Evolutionary conservation across 1,284 basidiomycete species (phyloP).

Genomic region (Moesziomyces antarcticus): DNA sequence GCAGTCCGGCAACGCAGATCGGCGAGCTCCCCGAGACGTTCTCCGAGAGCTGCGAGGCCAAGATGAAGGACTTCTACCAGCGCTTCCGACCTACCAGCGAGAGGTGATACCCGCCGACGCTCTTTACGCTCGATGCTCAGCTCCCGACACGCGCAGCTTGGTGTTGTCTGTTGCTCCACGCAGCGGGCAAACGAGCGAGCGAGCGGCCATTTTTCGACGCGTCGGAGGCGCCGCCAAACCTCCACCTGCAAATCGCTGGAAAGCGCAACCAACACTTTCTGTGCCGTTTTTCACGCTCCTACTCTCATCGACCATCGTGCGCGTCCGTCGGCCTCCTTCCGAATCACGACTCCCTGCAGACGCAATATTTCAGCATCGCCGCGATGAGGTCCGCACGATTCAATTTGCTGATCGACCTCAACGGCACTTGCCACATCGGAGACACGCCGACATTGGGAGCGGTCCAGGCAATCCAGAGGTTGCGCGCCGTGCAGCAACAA

Average conservation of each 20-base stretch:
- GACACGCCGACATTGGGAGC: conserved; percentile 29
- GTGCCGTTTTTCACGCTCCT: no score
- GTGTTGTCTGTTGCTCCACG: no score
- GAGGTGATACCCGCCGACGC: conserved; percentile 6
- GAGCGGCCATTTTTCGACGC: no score
- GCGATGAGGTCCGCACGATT: conserved; percentile 14
- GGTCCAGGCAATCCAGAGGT: conserved; percentile 27
- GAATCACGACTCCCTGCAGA: no score
- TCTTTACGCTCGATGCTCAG: not conserved
- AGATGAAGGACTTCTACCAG: conserved; percentile 81
- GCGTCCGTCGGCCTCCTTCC: no score
- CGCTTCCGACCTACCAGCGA: conserved; percentile 72
- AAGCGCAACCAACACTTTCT: no score
- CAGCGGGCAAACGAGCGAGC: no score
- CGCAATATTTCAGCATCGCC: no score
- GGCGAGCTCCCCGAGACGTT: conserved; percentile 90
- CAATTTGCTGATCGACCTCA: conserved; percentile 48
- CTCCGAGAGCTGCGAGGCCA: conserved; percentile 80
- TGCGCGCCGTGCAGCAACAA: conserved; percentile 16
- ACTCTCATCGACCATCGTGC: no score
- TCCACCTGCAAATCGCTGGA: no score
- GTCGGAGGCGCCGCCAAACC: no score
- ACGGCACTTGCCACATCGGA: conserved; percentile 42
- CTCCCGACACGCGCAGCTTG: no score
- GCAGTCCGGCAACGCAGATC: conserved; percentile 82